Conservation (phyloP, 805 yeast species). For the Pichia thaimueangensis region DNA sequence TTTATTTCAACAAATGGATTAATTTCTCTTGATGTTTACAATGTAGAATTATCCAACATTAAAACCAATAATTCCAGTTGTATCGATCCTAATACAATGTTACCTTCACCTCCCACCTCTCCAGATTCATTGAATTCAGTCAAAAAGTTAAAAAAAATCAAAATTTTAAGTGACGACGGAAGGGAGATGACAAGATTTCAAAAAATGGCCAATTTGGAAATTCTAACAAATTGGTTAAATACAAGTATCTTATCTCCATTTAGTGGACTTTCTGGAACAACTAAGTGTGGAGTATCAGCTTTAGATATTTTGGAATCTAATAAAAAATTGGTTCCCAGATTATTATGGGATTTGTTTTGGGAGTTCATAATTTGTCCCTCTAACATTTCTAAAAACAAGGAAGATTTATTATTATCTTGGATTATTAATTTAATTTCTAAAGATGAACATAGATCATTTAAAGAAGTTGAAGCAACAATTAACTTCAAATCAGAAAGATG, state of each 20-base stretch:
- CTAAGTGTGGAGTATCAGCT: slow-evolving; percentile 1
- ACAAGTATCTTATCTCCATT: slow-evolving; percentile 4
- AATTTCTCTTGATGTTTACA: not conserved
- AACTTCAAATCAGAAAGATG: not conserved
- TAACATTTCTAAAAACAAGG: not conserved
- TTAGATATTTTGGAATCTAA: slow-evolving; percentile 4
- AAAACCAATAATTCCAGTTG: not conserved
- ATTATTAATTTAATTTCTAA: not conserved
- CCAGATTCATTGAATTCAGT: not conserved
- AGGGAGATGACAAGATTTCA: slow-evolving; percentile 4
- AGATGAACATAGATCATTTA: not conserved
- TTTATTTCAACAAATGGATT: not conserved
- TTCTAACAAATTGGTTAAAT: slow-evolving; percentile 3
- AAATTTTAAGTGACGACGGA: not conserved
- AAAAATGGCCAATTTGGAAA: slow-evolving; percentile 6
- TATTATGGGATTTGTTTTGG: slow-evolving; percentile 6
- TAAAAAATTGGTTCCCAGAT: not conserved
- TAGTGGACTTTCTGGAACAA: not conserved
- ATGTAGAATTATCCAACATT: not conserved
- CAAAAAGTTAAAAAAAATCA: not conserved
- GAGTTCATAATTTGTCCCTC: not conserved
- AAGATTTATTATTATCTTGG: not conserved
- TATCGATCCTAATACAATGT: not conserved
- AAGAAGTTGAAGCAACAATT: not conserved
- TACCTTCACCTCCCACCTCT: not conserved